Evolutionary conservation across 2,329 filamentous ascomycete species (phyloP).

Genomic region (Ceratocystiopsis sp.): DNA sequence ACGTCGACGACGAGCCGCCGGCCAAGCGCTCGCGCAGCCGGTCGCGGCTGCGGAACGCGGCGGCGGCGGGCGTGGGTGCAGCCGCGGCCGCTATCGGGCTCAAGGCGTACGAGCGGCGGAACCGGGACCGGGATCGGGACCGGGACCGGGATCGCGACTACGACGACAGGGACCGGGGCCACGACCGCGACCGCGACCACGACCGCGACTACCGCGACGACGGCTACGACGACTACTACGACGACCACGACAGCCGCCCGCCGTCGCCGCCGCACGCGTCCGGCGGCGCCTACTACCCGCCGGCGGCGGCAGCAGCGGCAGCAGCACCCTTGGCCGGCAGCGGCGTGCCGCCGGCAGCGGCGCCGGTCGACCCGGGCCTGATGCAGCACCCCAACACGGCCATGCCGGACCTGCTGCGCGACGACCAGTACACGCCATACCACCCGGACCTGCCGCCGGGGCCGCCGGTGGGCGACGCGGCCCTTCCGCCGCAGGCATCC

Average conservation of each 20-base stretch:
- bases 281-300: constrained; percentile 32
- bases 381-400: constrained; percentile 21
- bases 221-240: constrained; percentile 19
- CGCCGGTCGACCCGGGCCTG: constrained; percentile 10
- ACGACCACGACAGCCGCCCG: constrained; percentile 14
- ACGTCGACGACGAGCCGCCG: not conserved
- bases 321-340: not conserved
- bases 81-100: constrained; percentile 46
- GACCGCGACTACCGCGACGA: constrained; percentile 19
- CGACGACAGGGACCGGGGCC: no score
- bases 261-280: constrained; percentile 33
- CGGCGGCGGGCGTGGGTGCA: constrained; percentile 34
- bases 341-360: not conserved
- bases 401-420: constrained; percentile 12
- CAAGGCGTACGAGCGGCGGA: constrained; percentile 33
- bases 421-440: constrained; percentile 22
- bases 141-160: constrained; percentile 13
- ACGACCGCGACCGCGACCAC: constrained; percentile 15
- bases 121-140: constrained; percentile 18
- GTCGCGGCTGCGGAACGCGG: constrained; percentile 36
- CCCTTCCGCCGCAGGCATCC: not conserved
- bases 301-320: constrained; percentile 9
- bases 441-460: constrained; percentile 8
- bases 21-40: constrained; percentile 23
- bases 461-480: constrained; percentile 2